Evolutionary conservation across 176 grass and related monocot genomes (phyloP).

Genomic region (Oryza coarctata): DNA sequence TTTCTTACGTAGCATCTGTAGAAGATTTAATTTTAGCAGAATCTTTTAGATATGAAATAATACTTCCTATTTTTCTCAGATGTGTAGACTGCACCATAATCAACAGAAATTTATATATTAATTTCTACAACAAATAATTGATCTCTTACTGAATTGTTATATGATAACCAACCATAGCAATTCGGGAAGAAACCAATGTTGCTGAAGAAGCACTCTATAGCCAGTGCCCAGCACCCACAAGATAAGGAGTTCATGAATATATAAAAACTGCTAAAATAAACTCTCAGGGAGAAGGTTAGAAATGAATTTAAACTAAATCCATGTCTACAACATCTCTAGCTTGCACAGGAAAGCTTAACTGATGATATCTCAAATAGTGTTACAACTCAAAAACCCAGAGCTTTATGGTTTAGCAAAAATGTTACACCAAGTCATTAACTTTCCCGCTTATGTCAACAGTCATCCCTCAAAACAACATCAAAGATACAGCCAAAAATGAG

Average conservation of each 20-base stretch:
- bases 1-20: neutral
- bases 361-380: neutral
- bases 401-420: neutral
- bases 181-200: neutral
- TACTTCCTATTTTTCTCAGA: neutral
- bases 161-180: neutral
- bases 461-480: neutral
- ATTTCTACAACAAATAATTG: neutral
- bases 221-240: too few species aligned
- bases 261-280: neutral
- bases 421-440: neutral
- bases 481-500: neutral
- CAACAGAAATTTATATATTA: neutral
- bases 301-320: neutral
- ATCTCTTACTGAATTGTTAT: neutral
- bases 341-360: neutral
- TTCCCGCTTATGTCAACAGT: neutral
- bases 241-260: neutral
- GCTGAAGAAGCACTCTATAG: neutral
- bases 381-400: neutral
- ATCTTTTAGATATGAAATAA: neutral
- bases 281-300: neutral
- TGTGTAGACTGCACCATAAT: neutral
- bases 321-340: neutral
- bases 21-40: neutral